Evolutionary conservation across 2,329 filamentous ascomycete genomes (phyloP).

Genomic region (Madurella mycetomatis): DNA sequence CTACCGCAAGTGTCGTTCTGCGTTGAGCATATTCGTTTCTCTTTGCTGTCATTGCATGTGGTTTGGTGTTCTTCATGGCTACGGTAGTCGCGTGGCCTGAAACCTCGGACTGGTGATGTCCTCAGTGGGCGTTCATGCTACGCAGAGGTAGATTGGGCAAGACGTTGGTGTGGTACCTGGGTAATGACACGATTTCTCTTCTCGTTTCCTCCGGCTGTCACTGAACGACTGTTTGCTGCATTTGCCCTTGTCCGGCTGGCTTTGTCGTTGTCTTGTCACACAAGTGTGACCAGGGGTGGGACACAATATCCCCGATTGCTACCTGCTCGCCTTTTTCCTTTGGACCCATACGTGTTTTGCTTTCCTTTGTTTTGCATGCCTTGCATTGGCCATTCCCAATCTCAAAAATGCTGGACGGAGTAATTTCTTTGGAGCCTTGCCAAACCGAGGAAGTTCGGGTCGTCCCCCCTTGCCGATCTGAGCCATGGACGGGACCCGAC

Average conservation of each 20-base stretch:
- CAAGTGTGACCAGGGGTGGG: background rate
- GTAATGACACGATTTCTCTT: background rate
- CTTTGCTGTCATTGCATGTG: background rate
- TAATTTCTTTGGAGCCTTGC: too few relatives aligned
- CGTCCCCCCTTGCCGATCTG: too few relatives aligned
- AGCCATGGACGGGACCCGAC: too few relatives aligned
- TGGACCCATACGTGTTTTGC: background rate
- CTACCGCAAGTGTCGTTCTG: background rate
- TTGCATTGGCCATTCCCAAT: too few relatives aligned
- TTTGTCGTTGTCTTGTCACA: background rate
- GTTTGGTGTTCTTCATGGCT: background rate
- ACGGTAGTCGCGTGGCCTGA: background rate
- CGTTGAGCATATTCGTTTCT: background rate
- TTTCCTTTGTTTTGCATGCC: background rate
- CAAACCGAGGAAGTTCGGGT: too few relatives aligned
- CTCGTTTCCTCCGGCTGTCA: background rate
- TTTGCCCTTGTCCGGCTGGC: background rate
- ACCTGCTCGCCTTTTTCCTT: too few relatives aligned
- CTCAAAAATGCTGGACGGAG: too few relatives aligned
- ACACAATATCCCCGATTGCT: too few relatives aligned
- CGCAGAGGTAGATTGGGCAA: constrained; percentile 2
- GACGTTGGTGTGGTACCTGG: background rate
- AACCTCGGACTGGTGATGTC: background rate
- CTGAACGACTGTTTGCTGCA: background rate
- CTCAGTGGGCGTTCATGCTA: background rate